A percentile compares a stretch with the other conserved stretches of the same genome.
phyloP scores from a whole-genome alignment of 2,329 filamentous ascomycete genomes.

The Cytospora schulzeri region DNA sequence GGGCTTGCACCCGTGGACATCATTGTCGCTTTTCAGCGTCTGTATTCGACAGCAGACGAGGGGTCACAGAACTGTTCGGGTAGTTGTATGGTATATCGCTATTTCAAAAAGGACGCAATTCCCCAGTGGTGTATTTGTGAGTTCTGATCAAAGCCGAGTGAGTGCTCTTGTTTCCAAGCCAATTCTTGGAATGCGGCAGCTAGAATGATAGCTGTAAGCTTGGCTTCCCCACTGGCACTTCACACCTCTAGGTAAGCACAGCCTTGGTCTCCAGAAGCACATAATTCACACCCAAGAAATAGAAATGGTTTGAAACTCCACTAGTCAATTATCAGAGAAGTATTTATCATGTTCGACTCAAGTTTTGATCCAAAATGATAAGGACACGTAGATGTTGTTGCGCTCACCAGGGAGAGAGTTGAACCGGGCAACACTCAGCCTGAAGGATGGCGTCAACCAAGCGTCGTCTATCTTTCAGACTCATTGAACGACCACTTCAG shows the following conservation, averaged over 20 bases:
- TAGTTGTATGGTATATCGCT: conserved; percentile 21
- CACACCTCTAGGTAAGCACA: background rate
- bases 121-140: background rate
- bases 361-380: conserved; percentile 26
- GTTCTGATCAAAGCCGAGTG: background rate
- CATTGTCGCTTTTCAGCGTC: background rate
- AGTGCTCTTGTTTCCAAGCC: background rate
- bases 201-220: background rate
- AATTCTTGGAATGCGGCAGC: background rate
- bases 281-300: background rate
- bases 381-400: conserved; percentile 32
- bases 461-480: background rate
- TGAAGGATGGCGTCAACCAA: conserved; percentile 9
- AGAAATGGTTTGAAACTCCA: background rate
- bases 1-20: conserved; percentile 5
- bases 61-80: background rate
- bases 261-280: background rate
- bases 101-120: background rate
- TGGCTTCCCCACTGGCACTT: background rate
- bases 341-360: background rate
- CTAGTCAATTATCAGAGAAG: background rate
- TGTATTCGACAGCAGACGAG: background rate
- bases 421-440: conserved; percentile 16
- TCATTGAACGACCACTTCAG: background rate
- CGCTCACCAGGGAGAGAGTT: background rate